phyloP scores from a whole-genome alignment of 2,329 filamentous ascomycete species.

The Penicillium fuscoglaucum region DNA sequence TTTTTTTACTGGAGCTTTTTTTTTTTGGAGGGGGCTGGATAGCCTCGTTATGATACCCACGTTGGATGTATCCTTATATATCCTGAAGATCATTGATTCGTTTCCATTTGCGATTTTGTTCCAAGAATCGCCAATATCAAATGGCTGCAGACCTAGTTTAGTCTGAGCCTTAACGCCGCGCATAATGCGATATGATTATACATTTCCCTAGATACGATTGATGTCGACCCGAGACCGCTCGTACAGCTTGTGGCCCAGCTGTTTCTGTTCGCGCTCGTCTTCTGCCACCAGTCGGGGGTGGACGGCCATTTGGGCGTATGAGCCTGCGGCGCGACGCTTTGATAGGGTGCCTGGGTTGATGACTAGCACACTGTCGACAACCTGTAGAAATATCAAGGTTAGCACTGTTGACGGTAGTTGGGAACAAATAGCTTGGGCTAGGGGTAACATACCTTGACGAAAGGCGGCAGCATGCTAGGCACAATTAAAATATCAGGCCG shows the following conservation, averaged over 20 bases:
- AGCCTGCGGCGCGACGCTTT: conserved; percentile 80
- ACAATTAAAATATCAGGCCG: conserved; percentile 80
- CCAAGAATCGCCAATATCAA: not conserved
- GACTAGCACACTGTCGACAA: conserved; percentile 83
- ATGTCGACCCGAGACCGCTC: conserved; percentile 85
- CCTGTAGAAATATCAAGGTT: conserved; percentile 53
- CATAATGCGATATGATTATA: conserved; percentile 28
- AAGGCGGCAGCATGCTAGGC: conserved; percentile 80
- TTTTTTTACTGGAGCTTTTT: conserved; percentile 18
- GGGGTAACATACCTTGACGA: conserved; percentile 69
- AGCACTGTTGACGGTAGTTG: not conserved
- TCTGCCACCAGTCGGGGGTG: conserved; percentile 63
- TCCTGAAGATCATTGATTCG: conserved; percentile 12
- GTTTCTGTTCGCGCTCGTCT: conserved; percentile 57
- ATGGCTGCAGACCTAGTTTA: conserved; percentile 1
- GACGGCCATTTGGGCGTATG: conserved; percentile 77
- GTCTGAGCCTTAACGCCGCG: conserved; percentile 23
- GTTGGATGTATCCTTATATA: conserved; percentile 8
- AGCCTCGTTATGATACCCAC: conserved; percentile 9
- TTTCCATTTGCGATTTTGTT: conserved; percentile 5
- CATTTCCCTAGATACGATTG: conserved; percentile 62
- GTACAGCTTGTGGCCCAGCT: conserved; percentile 74
- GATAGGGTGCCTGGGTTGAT: conserved; percentile 89
- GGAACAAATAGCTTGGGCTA: not conserved
- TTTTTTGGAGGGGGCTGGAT: not conserved